Base-by-base conservation (phyloP, 352 stramenopile species). In the Thalassiosira hispida region DNA sequence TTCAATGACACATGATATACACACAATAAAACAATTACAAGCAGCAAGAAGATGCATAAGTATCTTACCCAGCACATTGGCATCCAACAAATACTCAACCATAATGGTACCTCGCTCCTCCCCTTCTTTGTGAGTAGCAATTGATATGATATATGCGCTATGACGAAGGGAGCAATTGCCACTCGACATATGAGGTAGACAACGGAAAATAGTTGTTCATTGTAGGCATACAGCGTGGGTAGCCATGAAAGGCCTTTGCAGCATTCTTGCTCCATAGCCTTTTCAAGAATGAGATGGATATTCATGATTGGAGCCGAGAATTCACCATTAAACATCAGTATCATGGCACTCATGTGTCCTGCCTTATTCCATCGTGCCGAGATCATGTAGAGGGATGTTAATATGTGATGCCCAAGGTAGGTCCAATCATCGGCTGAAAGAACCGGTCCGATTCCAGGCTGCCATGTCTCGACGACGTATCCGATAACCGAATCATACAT, bases 321-420 rank as follows among this genome's bases (percentile, higher is more conserved):
- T 81, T 93, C 88, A 29, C 88, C 88, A 33, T 79, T 47, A n/a
- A 86, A 90, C 79, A 91, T 92, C 20, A 88, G 81, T 14, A 78
- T 67, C 77, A 92, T 90, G n/a, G 85, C 85, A 25, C 75, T 85
- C 49, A 85, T 84, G 49, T 93, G 85, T 52, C 85, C 88, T 23
- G 85, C 83, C 29, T 69, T 52, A n/a, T 81, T 51, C 20, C 84
- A 59, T 38, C 85, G 68, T 33, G 71, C 51, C 14, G 44, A 64
- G 5, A 76, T 83, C 85, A 93, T 93, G 71, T 92, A 91, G 1
- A 87, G 53, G 2, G 70, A 65, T 22, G 85, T 91, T 14, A 85
- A 51, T n/a, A 91, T 62, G 60, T 93, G 88, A 75, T 93, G 88
- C 16, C 27, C 79, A 14, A 93, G 38, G 42, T n/a, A 88, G 29